Base-by-base conservation (phyloP, 1,139 yeast species). In the Saccharomyces hybrid region DNA sequence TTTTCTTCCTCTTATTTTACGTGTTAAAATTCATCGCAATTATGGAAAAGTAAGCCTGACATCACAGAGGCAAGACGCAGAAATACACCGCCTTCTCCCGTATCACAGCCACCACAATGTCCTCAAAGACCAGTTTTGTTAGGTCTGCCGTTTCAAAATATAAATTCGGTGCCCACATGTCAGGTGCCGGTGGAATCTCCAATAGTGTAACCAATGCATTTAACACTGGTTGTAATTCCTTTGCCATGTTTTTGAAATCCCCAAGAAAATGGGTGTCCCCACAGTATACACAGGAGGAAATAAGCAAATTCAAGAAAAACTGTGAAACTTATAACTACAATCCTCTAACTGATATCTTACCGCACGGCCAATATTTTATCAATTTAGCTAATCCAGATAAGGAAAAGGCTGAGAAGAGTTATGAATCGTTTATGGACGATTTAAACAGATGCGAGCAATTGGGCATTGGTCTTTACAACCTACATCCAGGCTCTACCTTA, bases 241-340 rank as follows among this genome's bases (percentile, higher is more conserved):
- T 93, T 77, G 98, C 98, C 0, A 73, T 93, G 62, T 93, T 93
- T 67, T 75, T 93, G 59, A 91, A 91, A 69, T 87, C 90, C 48
- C 98, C 97, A 46, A 78, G 96, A 57, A 82, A 87, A 67, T 93
- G 98, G 98, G 85, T 79, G 0, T 84, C 96, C 0, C 93, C 96
- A 23, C 85, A 81, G 51, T 79, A 84, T 57, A 78, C 83, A 14
- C 76, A 76, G 11, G 83, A 80, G 13, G 96, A 88, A 64, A 83
- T 85, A 9, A 69, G 69, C 3, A 79, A 81, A 60, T 93, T 91
- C 71, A 78, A 79, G 59, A 73, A 74, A 4, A 73, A 82, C 23
- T 88, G 96, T 67, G 73, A 76, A 52, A 71, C 80, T 54, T 76
- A 78, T 64, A 81, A 84, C 1, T 91, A 84, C 69, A 80, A 90